These are phyloP conservation scores for Stephania japonica DNA, from an alignment of 164 flowering plant species.

Conservation along the genomic window DNA sequence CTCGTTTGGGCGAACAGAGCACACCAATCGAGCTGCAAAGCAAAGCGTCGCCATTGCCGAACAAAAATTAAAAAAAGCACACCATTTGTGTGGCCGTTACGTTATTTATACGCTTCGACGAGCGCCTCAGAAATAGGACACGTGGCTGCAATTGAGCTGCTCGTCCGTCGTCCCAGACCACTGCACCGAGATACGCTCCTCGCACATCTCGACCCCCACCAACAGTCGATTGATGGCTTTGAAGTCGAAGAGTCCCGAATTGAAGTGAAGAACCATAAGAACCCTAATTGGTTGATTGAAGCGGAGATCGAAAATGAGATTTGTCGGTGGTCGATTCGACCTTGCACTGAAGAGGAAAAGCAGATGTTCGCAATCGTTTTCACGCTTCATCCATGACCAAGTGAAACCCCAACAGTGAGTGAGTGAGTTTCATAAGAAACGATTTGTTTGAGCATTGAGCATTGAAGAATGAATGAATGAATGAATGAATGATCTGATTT, in stretches of 20 bases:
- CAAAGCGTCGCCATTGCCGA: constrained; percentile 27
- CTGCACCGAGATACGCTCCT: no score
- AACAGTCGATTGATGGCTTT: background rate
- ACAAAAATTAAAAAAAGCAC: background rate
- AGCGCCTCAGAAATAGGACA: background rate
- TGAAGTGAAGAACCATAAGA: no score
- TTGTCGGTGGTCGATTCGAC: constrained; percentile 6
- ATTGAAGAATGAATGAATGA: no score
- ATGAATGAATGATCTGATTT: background rate
- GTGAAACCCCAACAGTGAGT: constrained; percentile 3
- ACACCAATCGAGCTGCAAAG: constrained; percentile 8
- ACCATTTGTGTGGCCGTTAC: background rate
- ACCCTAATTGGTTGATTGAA: no score
- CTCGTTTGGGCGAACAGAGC: constrained; percentile 4
- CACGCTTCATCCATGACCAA: background rate
- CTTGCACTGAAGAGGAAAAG: constrained; percentile 6
- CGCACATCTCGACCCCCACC: no score
- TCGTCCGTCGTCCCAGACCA: background rate
- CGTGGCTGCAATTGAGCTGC: background rate
- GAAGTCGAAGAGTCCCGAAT: background rate
- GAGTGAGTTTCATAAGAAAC: no score
- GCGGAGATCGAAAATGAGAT: constrained; percentile 7
- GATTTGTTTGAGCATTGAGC: no score
- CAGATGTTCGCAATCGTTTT: constrained; percentile 1
- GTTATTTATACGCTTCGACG: background rate